phyloP scores from a whole-genome alignment of 2,329 filamentous ascomycete genomes.

The Diaporthe citri region DNA sequence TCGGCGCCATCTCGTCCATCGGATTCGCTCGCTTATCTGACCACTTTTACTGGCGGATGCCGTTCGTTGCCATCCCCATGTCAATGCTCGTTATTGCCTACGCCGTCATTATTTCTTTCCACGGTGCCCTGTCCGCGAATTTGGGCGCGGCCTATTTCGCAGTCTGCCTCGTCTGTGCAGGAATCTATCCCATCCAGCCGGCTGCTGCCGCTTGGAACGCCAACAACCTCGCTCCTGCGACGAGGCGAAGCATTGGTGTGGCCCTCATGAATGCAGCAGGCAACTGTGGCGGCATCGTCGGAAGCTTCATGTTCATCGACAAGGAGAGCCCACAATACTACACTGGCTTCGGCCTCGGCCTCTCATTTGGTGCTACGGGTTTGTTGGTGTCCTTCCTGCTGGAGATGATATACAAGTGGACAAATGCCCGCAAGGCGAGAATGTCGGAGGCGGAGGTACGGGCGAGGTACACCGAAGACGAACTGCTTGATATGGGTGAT shows the following conservation, averaged over 20 bases:
- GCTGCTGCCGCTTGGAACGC: conserved; percentile 74
- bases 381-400: conserved; percentile 48
- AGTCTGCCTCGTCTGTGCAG: conserved; percentile 75
- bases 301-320: conserved; percentile 45
- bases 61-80: conserved; percentile 74
- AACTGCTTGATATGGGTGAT: conserved; percentile 56
- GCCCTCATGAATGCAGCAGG: conserved; percentile 54
- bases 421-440: conserved; percentile 45
- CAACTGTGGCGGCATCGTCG: conserved; percentile 55
- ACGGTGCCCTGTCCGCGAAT: conserved; percentile 55
- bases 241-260: conserved; percentile 53
- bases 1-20: conserved; percentile 73
- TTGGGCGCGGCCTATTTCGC: conserved; percentile 74
- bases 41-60: conserved; percentile 71
- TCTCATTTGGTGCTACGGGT: conserved; percentile 47
- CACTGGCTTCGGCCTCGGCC: conserved; percentile 51
- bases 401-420: conserved; percentile 47
- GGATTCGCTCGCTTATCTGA: conserved; percentile 75
- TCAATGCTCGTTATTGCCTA: conserved; percentile 74
- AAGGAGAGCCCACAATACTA: conserved; percentile 50
- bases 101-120: conserved; percentile 67
- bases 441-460: conserved; percentile 45
- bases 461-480: conserved; percentile 53
- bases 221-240: conserved; percentile 71
- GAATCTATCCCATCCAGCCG: conserved; percentile 77